Conservation (phyloP, 2,329 filamentous ascomycete genomes). For the Nigrograna mackinnonii region DNA sequence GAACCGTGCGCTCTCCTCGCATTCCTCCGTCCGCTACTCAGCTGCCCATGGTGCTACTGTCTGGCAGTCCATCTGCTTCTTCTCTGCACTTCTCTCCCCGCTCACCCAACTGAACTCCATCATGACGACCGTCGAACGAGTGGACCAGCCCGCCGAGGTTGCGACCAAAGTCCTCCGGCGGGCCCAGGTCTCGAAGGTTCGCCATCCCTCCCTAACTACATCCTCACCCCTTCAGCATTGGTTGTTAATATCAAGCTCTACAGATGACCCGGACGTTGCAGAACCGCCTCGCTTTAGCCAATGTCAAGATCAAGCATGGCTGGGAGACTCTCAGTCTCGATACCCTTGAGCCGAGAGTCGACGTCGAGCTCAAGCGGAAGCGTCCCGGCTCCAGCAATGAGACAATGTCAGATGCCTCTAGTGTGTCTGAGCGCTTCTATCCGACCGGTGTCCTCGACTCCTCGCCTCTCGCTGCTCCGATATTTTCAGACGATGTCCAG, state of each 20-base stretch:
- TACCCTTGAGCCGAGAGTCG: slow-evolving; percentile 80
- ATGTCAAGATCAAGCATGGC: slow-evolving; percentile 96
- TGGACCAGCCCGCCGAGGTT: slow-evolving; percentile 42
- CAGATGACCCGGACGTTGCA: slow-evolving; percentile 93
- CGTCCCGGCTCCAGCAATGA: slow-evolving; percentile 69
- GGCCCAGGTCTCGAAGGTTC: slow-evolving; percentile 48
- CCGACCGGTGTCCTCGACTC: slow-evolving; percentile 73
- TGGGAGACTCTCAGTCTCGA: slow-evolving; percentile 90
- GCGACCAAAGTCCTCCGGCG: slow-evolving; percentile 47
- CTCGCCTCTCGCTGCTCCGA: slow-evolving; percentile 78
- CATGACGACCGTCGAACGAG: slow-evolving; percentile 38
- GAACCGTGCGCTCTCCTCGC: too few species aligned
- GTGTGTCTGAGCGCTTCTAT: slow-evolving; percentile 76
- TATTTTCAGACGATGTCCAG: slow-evolving; percentile 82
- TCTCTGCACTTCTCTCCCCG: too few species aligned
- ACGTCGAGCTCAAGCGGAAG: slow-evolving; percentile 77
- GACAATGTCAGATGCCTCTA: slow-evolving; percentile 83
- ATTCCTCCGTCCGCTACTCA: too few species aligned
- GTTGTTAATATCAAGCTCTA: slow-evolving; percentile 26
- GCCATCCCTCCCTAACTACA: slow-evolving; percentile 8
- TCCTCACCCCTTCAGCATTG: slow-evolving; percentile 17
- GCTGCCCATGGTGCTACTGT: too few species aligned
- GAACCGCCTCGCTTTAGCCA: slow-evolving; percentile 90
- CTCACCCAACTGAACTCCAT: too few species aligned
- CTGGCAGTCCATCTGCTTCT: too few species aligned